phyloP scores from a whole-genome alignment of 768 basidiomycete species.

The button mushroom (Agaricus bisporus) region DNA sequence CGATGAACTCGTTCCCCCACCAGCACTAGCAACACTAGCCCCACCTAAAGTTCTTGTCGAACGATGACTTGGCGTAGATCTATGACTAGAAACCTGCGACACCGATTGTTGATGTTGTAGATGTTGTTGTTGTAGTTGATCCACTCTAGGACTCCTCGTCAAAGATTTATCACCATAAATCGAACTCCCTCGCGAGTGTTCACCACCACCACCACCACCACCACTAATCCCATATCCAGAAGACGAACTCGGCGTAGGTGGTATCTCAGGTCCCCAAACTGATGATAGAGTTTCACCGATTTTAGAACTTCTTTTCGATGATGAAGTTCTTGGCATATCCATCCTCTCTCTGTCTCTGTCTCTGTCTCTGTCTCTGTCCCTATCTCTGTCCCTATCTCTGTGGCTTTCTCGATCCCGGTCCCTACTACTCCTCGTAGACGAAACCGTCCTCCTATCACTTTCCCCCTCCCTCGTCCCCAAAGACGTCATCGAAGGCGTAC shows the following conservation, averaged over 20 bases:
- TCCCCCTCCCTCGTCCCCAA: neutral
- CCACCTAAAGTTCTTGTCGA: neutral
- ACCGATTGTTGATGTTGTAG: neutral
- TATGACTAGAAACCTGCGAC: neutral
- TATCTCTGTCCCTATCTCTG: neutral
- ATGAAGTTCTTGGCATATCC: conserved; percentile 19
- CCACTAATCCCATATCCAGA: neutral
- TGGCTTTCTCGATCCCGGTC: neutral
- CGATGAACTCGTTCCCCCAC: neutral
- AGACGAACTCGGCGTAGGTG: neutral
- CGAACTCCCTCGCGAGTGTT: neutral
- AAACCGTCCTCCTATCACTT: conserved; percentile 1
- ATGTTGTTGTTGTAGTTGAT: neutral
- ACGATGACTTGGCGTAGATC: neutral
- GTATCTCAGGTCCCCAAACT: conserved; percentile 4
- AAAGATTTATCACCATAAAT: neutral
- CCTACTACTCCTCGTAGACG: conserved; percentile 1
- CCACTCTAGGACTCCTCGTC: neutral
- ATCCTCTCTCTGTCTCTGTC: neutral
- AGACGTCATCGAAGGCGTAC: conserved; percentile 11
- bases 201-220: neutral
- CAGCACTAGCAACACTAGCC: neutral
- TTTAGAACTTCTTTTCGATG: conserved; percentile 9
- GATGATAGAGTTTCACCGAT: conserved; percentile 4
- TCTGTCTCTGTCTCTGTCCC: too few relatives aligned